A percentile compares a stretch with the other conserved stretches of the same genome.
Conservation (phyloP, 2,329 filamentous ascomycete genomes). For the Onygenales sp. region DNA sequence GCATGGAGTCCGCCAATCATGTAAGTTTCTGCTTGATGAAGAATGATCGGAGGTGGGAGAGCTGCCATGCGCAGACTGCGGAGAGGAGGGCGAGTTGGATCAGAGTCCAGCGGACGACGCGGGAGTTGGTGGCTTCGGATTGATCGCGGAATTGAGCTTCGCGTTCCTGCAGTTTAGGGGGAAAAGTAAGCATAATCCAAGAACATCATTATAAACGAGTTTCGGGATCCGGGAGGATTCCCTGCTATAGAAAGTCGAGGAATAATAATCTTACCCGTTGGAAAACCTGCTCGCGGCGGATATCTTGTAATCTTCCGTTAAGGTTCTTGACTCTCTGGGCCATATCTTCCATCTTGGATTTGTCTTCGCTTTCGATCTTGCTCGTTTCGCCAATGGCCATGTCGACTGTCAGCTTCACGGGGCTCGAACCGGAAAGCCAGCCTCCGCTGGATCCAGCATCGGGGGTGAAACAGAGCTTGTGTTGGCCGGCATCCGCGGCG, state of each 20-base stretch:
- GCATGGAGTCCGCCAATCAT: constrained; percentile 28
- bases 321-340: constrained; percentile 81
- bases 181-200: not conserved
- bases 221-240: not conserved
- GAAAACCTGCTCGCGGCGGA: constrained; percentile 90
- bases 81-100: constrained; percentile 80
- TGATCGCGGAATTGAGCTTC: constrained; percentile 98
- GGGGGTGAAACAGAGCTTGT: constrained; percentile 89
- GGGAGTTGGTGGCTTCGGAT: constrained; percentile 82
- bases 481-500: constrained; percentile 86
- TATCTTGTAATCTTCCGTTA: constrained; percentile 77
- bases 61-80: constrained; percentile 89
- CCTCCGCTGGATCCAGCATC: constrained; percentile 57
- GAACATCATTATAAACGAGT: too few relatives aligned
- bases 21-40: constrained; percentile 99
- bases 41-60: constrained; percentile 90
- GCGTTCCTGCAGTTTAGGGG: constrained; percentile 57
- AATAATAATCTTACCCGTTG: constrained; percentile 58
- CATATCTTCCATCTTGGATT: constrained; percentile 84
- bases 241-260: not conserved
- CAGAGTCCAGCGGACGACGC: constrained; percentile 88
- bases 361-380: constrained; percentile 87
- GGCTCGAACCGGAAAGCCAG: constrained; percentile 68
- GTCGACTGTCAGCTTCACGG: constrained; percentile 77
- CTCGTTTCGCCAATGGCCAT: constrained; percentile 90